Percentiles rank a stretch among this genome's conserved stretches.
Evolutionary conservation across 768 basidiomycete genomes (phyloP).

Genomic region (Mycena capillaripes): DNA sequence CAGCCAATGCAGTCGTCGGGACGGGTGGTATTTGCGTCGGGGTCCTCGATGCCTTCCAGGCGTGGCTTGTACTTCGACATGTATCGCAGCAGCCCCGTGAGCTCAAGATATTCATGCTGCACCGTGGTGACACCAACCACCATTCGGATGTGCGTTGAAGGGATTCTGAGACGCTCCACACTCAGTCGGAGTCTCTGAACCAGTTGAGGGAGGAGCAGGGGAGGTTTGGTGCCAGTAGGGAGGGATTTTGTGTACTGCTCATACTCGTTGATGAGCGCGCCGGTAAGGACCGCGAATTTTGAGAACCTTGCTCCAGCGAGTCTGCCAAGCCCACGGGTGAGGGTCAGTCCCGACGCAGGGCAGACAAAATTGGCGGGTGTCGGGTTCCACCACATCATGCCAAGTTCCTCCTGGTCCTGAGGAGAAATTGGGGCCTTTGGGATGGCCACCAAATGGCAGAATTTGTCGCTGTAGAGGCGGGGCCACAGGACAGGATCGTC

Average conservation of each 20-base stretch:
- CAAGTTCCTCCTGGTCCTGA: not conserved
- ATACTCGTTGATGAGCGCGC: not conserved
- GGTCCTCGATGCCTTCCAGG: slow-evolving; percentile 9
- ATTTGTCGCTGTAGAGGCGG: not conserved
- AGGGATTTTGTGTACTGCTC: slow-evolving; percentile 12
- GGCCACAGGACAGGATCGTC: slow-evolving; percentile 3
- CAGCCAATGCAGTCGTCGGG: slow-evolving; percentile 13
- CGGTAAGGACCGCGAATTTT: not conserved
- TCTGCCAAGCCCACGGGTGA: slow-evolving; percentile 1
- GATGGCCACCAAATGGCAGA: not conserved
- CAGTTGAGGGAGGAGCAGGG: not conserved
- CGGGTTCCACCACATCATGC: slow-evolving; percentile 14
- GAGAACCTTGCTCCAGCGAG: not conserved
- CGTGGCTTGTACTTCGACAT: slow-evolving; percentile 14
- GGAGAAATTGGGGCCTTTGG: not conserved
- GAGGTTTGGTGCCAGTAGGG: slow-evolving; percentile 8
- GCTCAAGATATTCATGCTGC: slow-evolving; percentile 20
- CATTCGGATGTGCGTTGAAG: not conserved
- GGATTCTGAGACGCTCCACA: not conserved
- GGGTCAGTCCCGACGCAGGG: slow-evolving; percentile 9
- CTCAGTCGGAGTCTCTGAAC: slow-evolving; percentile 1
- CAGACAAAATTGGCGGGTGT: slow-evolving; percentile 9
- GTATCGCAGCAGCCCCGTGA: slow-evolving; percentile 7
- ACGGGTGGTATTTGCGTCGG: not conserved
- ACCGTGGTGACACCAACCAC: slow-evolving; percentile 3